Base-by-base conservation (phyloP, 2,329 filamentous ascomycete species). In the Huntiella bhutanensis region DNA sequence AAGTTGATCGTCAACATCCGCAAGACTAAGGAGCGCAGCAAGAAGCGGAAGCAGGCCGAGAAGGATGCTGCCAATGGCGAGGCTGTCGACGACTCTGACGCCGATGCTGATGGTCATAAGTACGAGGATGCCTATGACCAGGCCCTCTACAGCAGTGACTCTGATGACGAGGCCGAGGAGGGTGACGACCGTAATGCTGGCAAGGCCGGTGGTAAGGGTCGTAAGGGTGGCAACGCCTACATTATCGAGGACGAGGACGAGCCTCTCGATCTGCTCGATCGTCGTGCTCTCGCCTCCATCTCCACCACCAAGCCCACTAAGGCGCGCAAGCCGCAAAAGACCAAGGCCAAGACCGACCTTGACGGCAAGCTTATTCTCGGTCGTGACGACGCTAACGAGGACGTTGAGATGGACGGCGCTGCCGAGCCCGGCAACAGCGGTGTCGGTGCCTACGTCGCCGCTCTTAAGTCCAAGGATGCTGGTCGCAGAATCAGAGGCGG, bases 51-150 rank as follows among this genome's bases (percentile, higher is more conserved):
- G 70, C 81, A 81, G 16, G 74, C 71, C 1, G 66, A 69, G 73
- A 54, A 71, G 66, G 66, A 64, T 13, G 67, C 69, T 8, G 65
- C 64, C n/a, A 55, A 56, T 44, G 55, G 55, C 49, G 54, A 67
- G 11, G 39, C 12, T 33, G 47, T 16, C 15, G 44, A 49, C 13
- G 46, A 47, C 22, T 44, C 48, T 16, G 45, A 62, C 15, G 64
- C 55, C 54, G 45, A 45, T 6, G 45, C 33, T 11, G 41, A 64
- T 64, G 54, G 60, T 64, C 47, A 70, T 71, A 75, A 77, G 50
- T 94, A 92, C 58, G 85, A 87, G 62, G 92, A 82, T 62, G 88
- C 92, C 57, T 95, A 91, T 60, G 88, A 96, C 60, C 82, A 93
- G 61, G 87, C 88, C n/a, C 75, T 98, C 33, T 94, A 95, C 58